Conservation (phyloP, 163 green algal species). For the Chlamydomonas reinhardtii region DNA sequence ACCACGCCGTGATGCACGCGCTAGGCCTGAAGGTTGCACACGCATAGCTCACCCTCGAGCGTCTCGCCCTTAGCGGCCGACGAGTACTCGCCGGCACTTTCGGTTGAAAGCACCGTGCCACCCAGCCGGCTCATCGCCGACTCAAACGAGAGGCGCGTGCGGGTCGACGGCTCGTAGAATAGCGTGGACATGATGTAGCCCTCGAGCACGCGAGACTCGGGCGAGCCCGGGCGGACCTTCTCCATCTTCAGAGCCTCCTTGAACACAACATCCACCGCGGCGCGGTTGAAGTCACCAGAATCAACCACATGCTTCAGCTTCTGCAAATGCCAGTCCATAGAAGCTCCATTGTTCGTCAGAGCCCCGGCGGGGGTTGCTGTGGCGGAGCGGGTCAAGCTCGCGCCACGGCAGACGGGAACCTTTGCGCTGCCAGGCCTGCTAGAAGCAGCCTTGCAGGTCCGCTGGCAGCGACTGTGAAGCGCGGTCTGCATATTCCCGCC, state of each 20-base stretch:
- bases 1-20: no score
- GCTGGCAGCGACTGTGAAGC: background rate
- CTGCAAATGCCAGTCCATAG: constrained; percentile 34
- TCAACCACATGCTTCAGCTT: constrained; percentile 91
- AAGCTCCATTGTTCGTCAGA: constrained; percentile 6
- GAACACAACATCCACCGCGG: constrained; percentile 92
- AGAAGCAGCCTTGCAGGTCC: background rate
- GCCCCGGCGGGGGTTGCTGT: background rate
- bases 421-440: background rate
- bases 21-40: no score
- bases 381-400: no score
- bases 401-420: no score
- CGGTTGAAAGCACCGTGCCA: constrained; percentile 95
- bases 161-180: constrained; percentile 99
- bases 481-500: background rate
- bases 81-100: constrained; percentile 96
- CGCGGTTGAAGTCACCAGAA: constrained; percentile 92
- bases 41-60: constrained; percentile 79
- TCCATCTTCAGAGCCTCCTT: constrained; percentile 92
- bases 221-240: constrained; percentile 66
- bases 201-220: constrained; percentile 79
- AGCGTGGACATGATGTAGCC: constrained; percentile 98
- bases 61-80: constrained; percentile 97
- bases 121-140: constrained; percentile 95
- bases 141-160: constrained; percentile 98